Evolutionary conservation across 2,329 filamentous ascomycete species (phyloP).

Genomic region (Penicillium sp.): DNA sequence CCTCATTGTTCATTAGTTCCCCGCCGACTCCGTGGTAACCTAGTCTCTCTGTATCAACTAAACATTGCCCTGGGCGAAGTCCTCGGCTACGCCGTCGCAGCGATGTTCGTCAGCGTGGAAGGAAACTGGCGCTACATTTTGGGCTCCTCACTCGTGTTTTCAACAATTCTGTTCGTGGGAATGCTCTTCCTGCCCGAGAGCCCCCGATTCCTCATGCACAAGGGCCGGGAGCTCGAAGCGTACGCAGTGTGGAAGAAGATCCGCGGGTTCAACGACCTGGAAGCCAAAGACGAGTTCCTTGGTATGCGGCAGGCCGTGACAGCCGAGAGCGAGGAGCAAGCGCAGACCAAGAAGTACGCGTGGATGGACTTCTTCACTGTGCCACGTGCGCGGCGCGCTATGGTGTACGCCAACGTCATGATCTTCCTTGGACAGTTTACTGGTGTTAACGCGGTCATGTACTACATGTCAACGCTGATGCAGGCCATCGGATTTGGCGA

Average conservation of each 20-base stretch:
- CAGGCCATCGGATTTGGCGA: slow-evolving; percentile 64
- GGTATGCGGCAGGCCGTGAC: slow-evolving; percentile 66
- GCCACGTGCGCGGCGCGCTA: slow-evolving; percentile 63
- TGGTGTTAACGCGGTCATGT: slow-evolving; percentile 68
- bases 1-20: slow-evolving; percentile 50
- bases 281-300: slow-evolving; percentile 68
- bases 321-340: slow-evolving; percentile 56
- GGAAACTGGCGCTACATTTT: slow-evolving; percentile 75
- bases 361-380: slow-evolving; percentile 75
- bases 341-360: slow-evolving; percentile 57
- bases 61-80: slow-evolving; percentile 75
- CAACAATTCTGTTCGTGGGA: slow-evolving; percentile 59
- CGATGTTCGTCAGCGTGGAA: slow-evolving; percentile 67
- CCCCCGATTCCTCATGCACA: slow-evolving; percentile 69
- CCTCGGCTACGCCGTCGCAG: slow-evolving; percentile 69
- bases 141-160: slow-evolving; percentile 69
- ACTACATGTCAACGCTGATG: slow-evolving; percentile 71
- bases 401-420: slow-evolving; percentile 69
- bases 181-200: slow-evolving; percentile 69
- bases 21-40: slow-evolving; percentile 64
- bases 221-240: slow-evolving; percentile 58
- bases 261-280: slow-evolving; percentile 57
- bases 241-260: slow-evolving; percentile 73
- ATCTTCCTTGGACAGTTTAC: slow-evolving; percentile 69
- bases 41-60: slow-evolving; percentile 73